Evolutionary conservation across 2,329 filamentous ascomycete species (phyloP), one percentile per base, ranked within the genome.

Genomic region (Trichoderma harzianum): DNA sequence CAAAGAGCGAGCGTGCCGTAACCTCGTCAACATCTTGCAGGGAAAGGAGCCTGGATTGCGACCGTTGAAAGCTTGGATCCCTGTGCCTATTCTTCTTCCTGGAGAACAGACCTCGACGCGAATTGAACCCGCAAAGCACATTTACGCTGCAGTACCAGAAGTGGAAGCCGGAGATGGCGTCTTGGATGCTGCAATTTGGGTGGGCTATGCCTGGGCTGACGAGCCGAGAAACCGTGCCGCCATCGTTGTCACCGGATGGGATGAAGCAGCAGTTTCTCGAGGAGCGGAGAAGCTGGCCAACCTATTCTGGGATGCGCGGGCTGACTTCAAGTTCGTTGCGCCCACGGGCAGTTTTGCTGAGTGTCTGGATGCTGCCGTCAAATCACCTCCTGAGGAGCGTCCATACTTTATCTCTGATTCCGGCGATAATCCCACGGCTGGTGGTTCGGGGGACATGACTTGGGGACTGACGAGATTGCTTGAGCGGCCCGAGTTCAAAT

Each of bases 341-440:
- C 85, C 85, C 0, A 85, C 86, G 0, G 86, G 84, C 0, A 82
- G 83, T 0, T 84, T 86, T 57, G 76, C 76, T 0, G 81, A 84
- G 73, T 87, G 86, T 53, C 77, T 88, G 0, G 83, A 87, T 69
- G 75, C 78, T 0, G 86, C 86, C 0, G 75, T 87, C 10, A 73
- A 65, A 12, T 75, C 76, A 0, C 57, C 74, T 6, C 82, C 83
- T 0, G 71, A 76, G 1, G 77, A 80, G 18, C 80, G 81, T 8
- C 86, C 86, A 0, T 88, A 82, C 72, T 88, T 87, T 75, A 84
- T 88, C 70, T 88, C 86, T 0, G 86, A 88, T 76, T 87, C 86
- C 1, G 86, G 86, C 0, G 86, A 88, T 71, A 88, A 88, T 66
- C 86, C 86, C 7, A 88, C 86, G 0, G 86, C 86, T 1, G 86